Base-by-base conservation (phyloP, 352 stramenopile genomes). In the Phytopythium cucurbitacearum region DNA sequence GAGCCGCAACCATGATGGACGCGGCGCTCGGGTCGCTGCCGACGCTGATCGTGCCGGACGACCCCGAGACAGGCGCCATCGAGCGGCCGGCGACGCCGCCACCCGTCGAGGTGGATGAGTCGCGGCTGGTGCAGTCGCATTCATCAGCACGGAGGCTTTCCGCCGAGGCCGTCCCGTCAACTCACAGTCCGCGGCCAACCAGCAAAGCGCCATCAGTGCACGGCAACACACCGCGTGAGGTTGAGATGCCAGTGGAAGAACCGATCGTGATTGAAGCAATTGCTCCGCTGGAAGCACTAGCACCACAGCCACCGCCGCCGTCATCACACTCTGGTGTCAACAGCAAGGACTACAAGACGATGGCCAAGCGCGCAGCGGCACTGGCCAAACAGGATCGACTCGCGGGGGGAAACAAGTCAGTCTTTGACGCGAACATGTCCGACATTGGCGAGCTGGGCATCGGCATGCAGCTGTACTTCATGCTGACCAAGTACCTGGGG, bases 391-490 rank as follows among this genome's bases (percentile, higher is more conserved):
- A 80, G 0, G 68, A 91, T 38, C 81, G 81, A 0, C 79, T 94
- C 4, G 80, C 60, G 0, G 69, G 54, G 2, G 85, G 82, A 4
- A 87, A 67, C 50, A 92, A 90, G 44, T 80, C 76, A n/a, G 69
- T 78, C 1, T 75, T 84, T 16, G 61, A 87, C 34, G 76, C 72
- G 21, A 65, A 73, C 2, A 88, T 92, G 76, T 60, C 53, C 42
- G 79, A 89, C 59, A 93, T 95, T 44, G 82, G 76, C 16, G 72
- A 71, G 28, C 56, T 95, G 37, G 85, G 85, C 10, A 91, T 95
- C 41, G 85, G 82, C 11, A 71, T 95, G 62, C 73, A 89, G 66
- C 67, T 95, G 3, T 95, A 93, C 45, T 95, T 95, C 39, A 80
- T 93, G 65, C 57, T 95, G 34, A 87, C 80, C 41, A 89, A 92